Percentiles rank a stretch among this genome's conserved stretches.
Evolutionary conservation across 192 early-diverging fungal species (phyloP).

Genomic region (Umbelopsis isabellina): DNA sequence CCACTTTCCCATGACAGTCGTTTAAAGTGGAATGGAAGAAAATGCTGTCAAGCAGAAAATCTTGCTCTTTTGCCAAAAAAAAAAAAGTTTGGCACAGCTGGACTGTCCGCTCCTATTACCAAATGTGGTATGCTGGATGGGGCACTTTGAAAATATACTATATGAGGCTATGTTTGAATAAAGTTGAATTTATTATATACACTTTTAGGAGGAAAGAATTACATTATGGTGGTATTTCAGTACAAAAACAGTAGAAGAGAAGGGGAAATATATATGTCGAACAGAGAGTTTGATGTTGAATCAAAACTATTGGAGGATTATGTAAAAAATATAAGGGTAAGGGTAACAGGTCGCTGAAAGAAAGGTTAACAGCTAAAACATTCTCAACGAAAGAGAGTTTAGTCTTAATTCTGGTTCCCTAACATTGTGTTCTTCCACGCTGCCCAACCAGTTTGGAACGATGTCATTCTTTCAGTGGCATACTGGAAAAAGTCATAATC

Average conservation of each 20-base stretch:
- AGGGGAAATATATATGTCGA: neutral
- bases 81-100: too few relatives aligned
- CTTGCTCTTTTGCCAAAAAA: neutral
- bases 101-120: too few relatives aligned
- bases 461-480: slow-evolving; percentile 54
- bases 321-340: neutral
- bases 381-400: neutral
- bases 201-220: neutral
- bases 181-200: slow-evolving; percentile 15
- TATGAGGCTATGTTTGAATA: too few relatives aligned
- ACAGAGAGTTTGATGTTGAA: neutral
- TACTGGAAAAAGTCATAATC: slow-evolving; percentile 80
- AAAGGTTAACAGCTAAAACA: too few relatives aligned
- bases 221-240: neutral
- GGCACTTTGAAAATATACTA: too few relatives aligned
- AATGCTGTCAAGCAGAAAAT: neutral
- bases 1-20: slow-evolving; percentile 47
- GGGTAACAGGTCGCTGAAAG: neutral
- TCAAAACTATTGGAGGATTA: neutral
- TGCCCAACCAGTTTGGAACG: slow-evolving; percentile 43
- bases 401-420: neutral
- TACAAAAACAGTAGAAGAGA: neutral
- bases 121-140: too few relatives aligned
- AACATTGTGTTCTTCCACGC: slow-evolving; percentile 16
- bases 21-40: neutral